Base-by-base conservation (phyloP, 148 eudicot species). In the Rhododendron griersonianum region DNA sequence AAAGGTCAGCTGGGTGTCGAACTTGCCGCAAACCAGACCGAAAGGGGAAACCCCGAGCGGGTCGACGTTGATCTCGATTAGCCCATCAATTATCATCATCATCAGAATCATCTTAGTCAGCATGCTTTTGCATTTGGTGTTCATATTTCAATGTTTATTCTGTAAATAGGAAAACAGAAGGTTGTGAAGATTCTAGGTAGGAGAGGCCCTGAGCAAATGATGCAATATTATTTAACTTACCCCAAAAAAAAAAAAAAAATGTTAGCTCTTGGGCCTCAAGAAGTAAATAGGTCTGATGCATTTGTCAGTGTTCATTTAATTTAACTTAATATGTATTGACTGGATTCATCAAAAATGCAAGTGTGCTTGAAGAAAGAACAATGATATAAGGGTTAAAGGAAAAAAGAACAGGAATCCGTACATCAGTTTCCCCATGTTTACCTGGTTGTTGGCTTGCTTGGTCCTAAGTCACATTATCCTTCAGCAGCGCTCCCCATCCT, bases 1-100 rank as follows among this genome's bases (percentile, higher is more conserved):
- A 92, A 93, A 87, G 99, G 98, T 10, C 99, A 96, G 90, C 92
- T 96, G 0, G 98, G 99, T 28, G 87, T 93, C 5, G 94, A 93
- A 90, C 98, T 94, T 19, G 87, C 80, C 7, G 96, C 87, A 15
- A 90, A 94, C 87, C 93, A 91, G 86, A 85, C 91, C 2, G 93
- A 93, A 81, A 90, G 95, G 88, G 91, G 91, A 10, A 90, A 69
- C 30, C 99, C 97, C 0, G 95, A 88, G 85, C 88, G 71, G 19
- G 94, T 96, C 57, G 89, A 94, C 33, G 53, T 96, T 41, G 93
- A 94, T 89, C 99, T 96, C 86, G 86, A 88, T 88, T 89, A 88
- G 88, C 83, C 83, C 30, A 85, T 75, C 51, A n/a, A 79, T 55
- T 48, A 41, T 41, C 45, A 41, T 51, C 28, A 13, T 84, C 69